Evolutionary conservation across 2,329 filamentous ascomycete species (phyloP).

Genomic region (Cladosporium sp.): DNA sequence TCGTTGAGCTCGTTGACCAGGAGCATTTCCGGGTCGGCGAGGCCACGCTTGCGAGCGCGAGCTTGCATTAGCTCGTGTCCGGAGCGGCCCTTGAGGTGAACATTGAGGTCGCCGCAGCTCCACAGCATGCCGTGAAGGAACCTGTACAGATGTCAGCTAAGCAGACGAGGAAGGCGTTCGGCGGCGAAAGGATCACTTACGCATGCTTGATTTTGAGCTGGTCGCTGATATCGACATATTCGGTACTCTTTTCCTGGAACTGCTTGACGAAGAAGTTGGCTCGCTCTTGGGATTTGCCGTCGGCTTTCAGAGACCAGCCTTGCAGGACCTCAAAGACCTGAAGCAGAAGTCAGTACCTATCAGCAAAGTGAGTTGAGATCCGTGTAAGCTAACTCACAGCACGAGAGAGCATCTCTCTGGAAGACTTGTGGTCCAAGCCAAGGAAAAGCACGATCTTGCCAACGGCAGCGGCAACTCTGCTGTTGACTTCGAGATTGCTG

Average conservation of each 20-base stretch:
- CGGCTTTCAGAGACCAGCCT: neutral
- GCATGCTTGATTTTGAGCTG: neutral
- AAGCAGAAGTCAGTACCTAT: neutral
- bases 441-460: neutral
- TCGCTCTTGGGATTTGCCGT: neutral
- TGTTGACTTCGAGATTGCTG: neutral
- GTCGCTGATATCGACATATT: neutral
- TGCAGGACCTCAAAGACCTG: conserved; percentile 4
- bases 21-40: neutral
- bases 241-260: neutral
- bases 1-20: neutral
- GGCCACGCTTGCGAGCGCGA: neutral
- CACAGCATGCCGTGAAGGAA: neutral
- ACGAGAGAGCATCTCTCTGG: neutral
- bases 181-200: neutral
- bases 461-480: neutral
- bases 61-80: neutral
- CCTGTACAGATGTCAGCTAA: neutral
- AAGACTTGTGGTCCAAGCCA: neutral
- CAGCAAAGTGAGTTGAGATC: neutral
- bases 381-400: neutral
- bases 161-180: no score
- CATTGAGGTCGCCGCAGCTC: neutral
- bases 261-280: neutral
- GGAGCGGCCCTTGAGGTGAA: neutral